phyloP scores from a whole-genome alignment of 192 early-diverging fungal genomes.

The Coemansia umbellata region DNA sequence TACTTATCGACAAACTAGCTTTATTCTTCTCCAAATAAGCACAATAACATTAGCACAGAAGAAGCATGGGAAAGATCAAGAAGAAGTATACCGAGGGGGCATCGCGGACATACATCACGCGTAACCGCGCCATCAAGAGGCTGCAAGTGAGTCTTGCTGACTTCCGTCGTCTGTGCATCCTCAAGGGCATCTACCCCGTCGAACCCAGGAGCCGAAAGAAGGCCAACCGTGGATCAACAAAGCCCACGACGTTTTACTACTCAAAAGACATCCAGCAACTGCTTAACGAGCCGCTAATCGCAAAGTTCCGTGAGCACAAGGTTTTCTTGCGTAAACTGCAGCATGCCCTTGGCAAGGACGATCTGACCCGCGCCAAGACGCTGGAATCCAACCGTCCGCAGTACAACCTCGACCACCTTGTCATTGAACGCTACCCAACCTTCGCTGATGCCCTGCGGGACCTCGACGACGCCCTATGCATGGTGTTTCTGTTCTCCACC shows the following conservation, averaged over 20 bases:
- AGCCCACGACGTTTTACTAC: conserved; percentile 90
- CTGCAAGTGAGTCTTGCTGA: conserved; percentile 91
- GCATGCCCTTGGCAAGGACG: conserved; percentile 79
- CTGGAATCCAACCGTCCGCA: conserved; percentile 74
- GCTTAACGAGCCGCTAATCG: conserved; percentile 87
- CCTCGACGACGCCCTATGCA: conserved; percentile 96
- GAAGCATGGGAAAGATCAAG: conserved; percentile 40
- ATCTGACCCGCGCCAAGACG: conserved; percentile 71
- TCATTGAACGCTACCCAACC: conserved; percentile 94
- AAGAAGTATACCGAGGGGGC: conserved; percentile 90
- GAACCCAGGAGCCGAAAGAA: conserved; percentile 94
- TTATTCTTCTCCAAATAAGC: conserved; percentile 2
- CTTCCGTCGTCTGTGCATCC: conserved; percentile 96
- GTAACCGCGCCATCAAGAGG: conserved; percentile 88
- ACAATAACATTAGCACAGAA: background rate
- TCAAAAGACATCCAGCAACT: conserved; percentile 94
- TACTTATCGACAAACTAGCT: background rate
- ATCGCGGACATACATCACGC: conserved; percentile 84
- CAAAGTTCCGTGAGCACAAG: conserved; percentile 92
- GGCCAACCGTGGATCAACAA: conserved; percentile 84
- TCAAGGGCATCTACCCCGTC: conserved; percentile 98
- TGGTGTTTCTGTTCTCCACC: conserved; percentile 90
- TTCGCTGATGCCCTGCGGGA: conserved; percentile 92
- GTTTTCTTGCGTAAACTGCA: conserved; percentile 81
- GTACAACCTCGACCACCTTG: conserved; percentile 88